Evolutionary conservation across 495 filamentous ascomycete genomes (phyloP).

Genomic region (Xanthoparmelia taractica): DNA sequence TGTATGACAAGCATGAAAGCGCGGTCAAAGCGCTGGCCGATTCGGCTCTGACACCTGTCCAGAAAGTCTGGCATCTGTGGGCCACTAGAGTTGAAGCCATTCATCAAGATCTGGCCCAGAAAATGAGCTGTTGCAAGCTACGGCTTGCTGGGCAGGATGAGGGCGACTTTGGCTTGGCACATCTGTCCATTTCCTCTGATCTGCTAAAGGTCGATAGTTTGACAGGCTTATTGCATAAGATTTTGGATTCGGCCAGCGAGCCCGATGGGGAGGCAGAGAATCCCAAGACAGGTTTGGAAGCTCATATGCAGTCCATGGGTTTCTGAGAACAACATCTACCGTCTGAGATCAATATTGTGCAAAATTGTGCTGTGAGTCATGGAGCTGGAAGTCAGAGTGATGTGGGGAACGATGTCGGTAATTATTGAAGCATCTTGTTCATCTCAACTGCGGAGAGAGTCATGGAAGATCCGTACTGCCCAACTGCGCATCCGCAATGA

Average conservation of each 20-base stretch:
- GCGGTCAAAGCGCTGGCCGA: neutral
- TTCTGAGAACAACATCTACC: neutral
- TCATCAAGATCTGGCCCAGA: neutral
- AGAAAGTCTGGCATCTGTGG: neutral
- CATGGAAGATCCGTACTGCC: neutral
- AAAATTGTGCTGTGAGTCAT: neutral
- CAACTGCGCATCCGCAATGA: neutral
- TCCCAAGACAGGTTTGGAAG: neutral
- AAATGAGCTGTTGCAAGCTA: neutral
- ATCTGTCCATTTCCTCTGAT: neutral
- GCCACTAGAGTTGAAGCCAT: neutral
- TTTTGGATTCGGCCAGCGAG: conserved; percentile 1
- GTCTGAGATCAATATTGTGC: neutral
- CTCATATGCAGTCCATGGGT: neutral
- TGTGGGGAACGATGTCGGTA: neutral
- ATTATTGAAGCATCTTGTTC: neutral
- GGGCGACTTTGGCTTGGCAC: neutral
- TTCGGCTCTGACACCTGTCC: neutral
- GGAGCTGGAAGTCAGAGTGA: neutral
- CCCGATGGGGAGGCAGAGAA: neutral
- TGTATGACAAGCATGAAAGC: neutral
- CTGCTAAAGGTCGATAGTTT: neutral
- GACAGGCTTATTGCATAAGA: neutral
- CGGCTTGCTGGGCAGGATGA: neutral
- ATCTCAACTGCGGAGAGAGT: neutral